These are phyloP conservation scores for Starmerella floris DNA, from an alignment of 805 yeast genomes.

Conservation along the genomic window DNA sequence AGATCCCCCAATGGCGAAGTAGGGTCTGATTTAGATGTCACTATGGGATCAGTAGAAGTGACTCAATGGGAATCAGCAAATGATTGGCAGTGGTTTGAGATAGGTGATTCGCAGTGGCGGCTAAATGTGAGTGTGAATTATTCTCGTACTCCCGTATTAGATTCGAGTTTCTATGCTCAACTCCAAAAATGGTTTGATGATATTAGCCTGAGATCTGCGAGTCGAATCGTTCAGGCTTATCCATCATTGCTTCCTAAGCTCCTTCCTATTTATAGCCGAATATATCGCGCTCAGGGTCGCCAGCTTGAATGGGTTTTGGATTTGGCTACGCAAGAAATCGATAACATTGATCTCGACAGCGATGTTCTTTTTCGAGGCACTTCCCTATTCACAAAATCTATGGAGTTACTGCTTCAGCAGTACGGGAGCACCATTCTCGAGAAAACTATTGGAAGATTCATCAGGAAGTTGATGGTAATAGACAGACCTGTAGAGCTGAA, in stretches of 20 bases:
- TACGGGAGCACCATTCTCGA: conserved; percentile 71
- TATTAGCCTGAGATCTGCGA: conserved; percentile 29
- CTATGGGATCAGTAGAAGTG: conserved; percentile 6
- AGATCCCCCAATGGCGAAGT: too few relatives aligned
- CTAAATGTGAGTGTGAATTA: background rate
- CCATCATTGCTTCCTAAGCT: conserved; percentile 9
- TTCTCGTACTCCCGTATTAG: conserved; percentile 24
- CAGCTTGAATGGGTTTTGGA: conserved; percentile 64
- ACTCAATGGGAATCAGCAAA: background rate
- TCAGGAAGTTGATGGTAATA: conserved; percentile 38
- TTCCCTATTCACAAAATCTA: conserved; percentile 63
- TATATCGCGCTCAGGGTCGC: conserved; percentile 54
- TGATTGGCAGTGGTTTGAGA: conserved; percentile 1
- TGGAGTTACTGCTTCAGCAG: conserved; percentile 63
- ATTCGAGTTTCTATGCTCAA: conserved; percentile 45
- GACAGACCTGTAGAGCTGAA: conserved; percentile 63
- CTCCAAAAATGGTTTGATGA: conserved; percentile 46
- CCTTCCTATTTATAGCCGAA: conserved; percentile 42
- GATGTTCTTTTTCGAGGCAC: conserved; percentile 73
- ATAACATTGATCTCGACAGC: conserved; percentile 24
- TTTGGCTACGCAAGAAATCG: conserved; percentile 53
- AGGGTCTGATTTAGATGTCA: conserved; percentile 1
- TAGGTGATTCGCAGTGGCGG: background rate
- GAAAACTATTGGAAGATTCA: conserved; percentile 56
- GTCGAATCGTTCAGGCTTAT: conserved; percentile 23